phyloP scores from a whole-genome alignment of 495 filamentous ascomycete genomes.

The Cladorrhinum samala region DNA sequence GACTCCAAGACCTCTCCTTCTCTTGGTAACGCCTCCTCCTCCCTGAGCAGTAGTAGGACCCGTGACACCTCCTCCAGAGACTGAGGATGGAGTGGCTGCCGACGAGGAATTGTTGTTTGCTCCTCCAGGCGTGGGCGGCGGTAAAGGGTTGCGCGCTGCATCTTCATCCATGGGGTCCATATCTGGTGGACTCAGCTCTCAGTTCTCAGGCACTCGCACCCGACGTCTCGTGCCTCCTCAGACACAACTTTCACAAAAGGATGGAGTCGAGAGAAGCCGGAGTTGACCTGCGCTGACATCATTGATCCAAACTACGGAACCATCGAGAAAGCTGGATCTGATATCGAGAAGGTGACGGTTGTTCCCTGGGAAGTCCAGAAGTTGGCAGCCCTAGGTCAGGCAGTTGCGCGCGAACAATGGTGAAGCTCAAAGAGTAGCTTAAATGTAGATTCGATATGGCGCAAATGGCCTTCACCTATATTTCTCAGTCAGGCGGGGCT shows the following conservation, averaged over 20 bases:
- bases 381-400: too few species aligned
- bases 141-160: conserved; percentile 5
- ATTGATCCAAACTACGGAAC: not conserved
- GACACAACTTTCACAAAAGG: too few species aligned
- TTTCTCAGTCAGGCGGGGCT: not conserved
- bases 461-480: not conserved
- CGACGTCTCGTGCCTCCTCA: too few species aligned
- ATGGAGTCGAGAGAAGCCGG: not conserved
- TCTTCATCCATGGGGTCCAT: conserved; percentile 28
- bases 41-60: not conserved
- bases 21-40: conserved; percentile 28
- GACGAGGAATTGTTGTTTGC: conserved; percentile 13
- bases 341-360: not conserved
- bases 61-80: not conserved
- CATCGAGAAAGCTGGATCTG: not conserved
- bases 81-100: conserved; percentile 8
- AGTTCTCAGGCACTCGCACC: not conserved
- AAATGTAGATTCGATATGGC: not conserved
- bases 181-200: not conserved
- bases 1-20: conserved; percentile 44
- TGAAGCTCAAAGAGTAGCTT: too few species aligned
- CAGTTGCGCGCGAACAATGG: too few species aligned
- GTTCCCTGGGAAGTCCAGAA: too few species aligned
- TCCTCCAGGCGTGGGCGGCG: conserved; percentile 8
- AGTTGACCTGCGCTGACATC: not conserved